Conservation (phyloP, 345 rosid genomes). For the Populus tremula region DNA sequence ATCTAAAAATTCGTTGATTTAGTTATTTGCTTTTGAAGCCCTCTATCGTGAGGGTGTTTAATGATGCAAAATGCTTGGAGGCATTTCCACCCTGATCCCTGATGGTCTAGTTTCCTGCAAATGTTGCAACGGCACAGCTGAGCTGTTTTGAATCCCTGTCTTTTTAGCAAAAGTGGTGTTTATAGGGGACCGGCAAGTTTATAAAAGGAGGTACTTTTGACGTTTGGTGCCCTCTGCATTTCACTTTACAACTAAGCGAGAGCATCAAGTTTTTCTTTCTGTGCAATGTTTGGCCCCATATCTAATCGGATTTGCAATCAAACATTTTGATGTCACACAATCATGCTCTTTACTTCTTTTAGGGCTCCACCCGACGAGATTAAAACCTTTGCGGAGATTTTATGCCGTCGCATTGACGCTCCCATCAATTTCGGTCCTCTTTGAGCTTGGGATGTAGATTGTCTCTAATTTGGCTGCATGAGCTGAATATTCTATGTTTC, state of each 20-base stretch:
- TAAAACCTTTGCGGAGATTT: background rate
- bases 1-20: background rate
- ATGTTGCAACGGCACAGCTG: background rate
- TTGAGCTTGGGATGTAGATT: background rate
- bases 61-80: background rate
- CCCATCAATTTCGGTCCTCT: background rate
- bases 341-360: background rate
- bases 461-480: background rate
- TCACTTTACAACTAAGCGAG: slow-evolving; percentile 8
- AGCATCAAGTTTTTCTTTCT: background rate
- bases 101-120: background rate
- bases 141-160: background rate
- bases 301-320: background rate
- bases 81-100: background rate
- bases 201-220: background rate
- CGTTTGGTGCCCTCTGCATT: background rate
- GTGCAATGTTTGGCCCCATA: background rate
- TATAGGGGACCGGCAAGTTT: background rate
- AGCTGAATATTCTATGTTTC: background rate
- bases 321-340: background rate
- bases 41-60: background rate
- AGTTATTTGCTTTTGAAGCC: background rate
- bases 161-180: background rate
- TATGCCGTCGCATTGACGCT: background rate
- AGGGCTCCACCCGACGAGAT: background rate